A percentile compares a stretch with the other conserved stretches of the same genome.
Evolutionary conservation across 192 early-diverging fungal genomes (phyloP).

Genomic region (Coemansia sp.): DNA sequence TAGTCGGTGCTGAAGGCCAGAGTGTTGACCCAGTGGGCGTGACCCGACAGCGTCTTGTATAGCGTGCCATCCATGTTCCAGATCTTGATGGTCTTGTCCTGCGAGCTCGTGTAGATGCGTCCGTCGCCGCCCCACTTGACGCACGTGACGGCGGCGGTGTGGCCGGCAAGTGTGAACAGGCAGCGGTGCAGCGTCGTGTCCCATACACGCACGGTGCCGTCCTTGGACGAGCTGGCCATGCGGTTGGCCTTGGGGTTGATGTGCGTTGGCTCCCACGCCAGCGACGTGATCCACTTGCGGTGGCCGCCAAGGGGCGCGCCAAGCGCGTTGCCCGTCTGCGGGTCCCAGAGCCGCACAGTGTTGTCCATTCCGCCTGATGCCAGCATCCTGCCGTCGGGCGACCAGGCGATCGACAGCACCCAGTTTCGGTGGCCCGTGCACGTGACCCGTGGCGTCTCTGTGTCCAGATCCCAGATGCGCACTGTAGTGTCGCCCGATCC

Average conservation of each 20-base stretch:
- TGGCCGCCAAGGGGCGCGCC: constrained; percentile 84
- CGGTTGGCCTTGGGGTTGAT: constrained; percentile 76
- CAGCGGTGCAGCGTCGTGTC: constrained; percentile 77
- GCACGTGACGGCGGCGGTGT: constrained; percentile 92
- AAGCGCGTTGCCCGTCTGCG: constrained; percentile 76
- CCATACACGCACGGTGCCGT: constrained; percentile 93
- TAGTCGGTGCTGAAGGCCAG: constrained; percentile 91
- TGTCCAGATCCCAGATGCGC: constrained; percentile 95
- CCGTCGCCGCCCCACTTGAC: constrained; percentile 98
- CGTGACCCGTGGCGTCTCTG: constrained; percentile 90
- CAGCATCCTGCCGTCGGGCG: constrained; percentile 81
- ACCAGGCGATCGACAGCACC: constrained; percentile 94
- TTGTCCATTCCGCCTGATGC: constrained; percentile 96
- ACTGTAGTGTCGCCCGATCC: constrained; percentile 95
- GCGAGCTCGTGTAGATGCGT: constrained; percentile 86
- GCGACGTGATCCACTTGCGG: constrained; percentile 82
- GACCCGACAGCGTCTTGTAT: constrained; percentile 82
- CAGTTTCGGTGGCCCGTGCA: constrained; percentile 86
- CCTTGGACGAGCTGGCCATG: constrained; percentile 90
- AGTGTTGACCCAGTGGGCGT: constrained; percentile 98
- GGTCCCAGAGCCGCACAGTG: constrained; percentile 88
- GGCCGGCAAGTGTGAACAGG: constrained; percentile 79
- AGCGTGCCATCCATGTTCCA: constrained; percentile 89
- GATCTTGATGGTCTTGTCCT: constrained; percentile 95
- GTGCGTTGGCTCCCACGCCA: constrained; percentile 95